A percentile compares a stretch with the other conserved stretches of the same genome.
Conservation (phyloP, 371 early-diverging fungal genomes). For the Apophysomyces ossiformis region DNA sequence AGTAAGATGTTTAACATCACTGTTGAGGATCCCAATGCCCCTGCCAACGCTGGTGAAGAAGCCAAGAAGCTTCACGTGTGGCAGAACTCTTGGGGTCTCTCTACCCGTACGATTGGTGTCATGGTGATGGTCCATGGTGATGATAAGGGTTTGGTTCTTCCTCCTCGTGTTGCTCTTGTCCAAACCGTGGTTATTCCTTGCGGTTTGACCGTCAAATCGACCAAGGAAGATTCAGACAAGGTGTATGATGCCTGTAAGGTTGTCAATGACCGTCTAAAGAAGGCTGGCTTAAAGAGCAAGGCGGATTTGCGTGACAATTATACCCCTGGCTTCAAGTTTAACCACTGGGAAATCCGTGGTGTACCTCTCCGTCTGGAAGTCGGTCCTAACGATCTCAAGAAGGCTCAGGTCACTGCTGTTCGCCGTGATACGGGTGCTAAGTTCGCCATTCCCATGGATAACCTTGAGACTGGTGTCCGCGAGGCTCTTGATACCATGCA, state of each 20-base stretch:
- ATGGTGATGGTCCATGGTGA: constrained; percentile 99
- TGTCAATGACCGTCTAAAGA: constrained; percentile 72
- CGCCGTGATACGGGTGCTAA: constrained; percentile 90
- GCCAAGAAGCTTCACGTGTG: constrained; percentile 80
- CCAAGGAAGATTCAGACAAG: constrained; percentile 69
- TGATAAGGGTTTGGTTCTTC: constrained; percentile 98
- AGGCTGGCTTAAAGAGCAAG: constrained; percentile 87
- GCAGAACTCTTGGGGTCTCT: constrained; percentile 99
- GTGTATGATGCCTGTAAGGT: constrained; percentile 75
- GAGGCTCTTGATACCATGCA: constrained; percentile 89
- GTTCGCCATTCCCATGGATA: constrained; percentile 65
- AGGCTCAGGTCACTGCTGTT: constrained; percentile 81
- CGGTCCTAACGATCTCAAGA: constrained; percentile 96
- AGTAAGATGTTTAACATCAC: constrained; percentile 94
- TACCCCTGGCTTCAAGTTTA: constrained; percentile 99
- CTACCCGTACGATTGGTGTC: constrained; percentile 99
- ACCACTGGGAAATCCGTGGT: constrained; percentile 99
- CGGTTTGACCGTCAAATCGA: constrained; percentile 92
- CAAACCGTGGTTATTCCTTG: constrained; percentile 98
- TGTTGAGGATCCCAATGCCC: constrained; percentile 52
- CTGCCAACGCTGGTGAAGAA: constrained; percentile 44
- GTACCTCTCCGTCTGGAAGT: constrained; percentile 99
- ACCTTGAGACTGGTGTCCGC: constrained; percentile 64
- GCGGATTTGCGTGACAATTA: constrained; percentile 92
- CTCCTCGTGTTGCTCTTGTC: constrained; percentile 93